These are phyloP conservation scores for Cicer cuneatum DNA, from an alignment of 306 rosid species.

Conservation along the genomic window DNA sequence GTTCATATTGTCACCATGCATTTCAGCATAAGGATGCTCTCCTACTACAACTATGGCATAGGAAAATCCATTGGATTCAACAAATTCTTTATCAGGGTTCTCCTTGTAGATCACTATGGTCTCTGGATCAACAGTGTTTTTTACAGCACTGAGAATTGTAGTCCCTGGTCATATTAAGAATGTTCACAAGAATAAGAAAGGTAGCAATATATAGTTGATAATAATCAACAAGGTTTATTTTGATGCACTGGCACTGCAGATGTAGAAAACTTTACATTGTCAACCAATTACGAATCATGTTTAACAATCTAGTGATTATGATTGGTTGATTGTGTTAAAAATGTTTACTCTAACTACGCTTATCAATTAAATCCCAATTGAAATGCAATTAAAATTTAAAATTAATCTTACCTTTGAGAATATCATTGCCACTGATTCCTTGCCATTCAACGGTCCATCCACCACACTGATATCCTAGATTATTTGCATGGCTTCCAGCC, in stretches of 20 bases:
- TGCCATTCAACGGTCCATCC: constrained; percentile 69
- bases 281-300: too few relatives aligned
- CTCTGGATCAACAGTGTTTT: constrained; percentile 47
- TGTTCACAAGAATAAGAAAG: constrained; percentile 21
- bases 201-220: neutral
- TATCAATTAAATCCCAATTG: neutral
- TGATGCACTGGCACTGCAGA: too few relatives aligned
- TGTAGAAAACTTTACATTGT: too few relatives aligned
- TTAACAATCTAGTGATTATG: neutral
- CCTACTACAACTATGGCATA: constrained; percentile 59
- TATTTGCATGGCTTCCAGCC: constrained; percentile 65
- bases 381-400: neutral
- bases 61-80: constrained; percentile 51
- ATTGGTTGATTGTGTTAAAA: neutral
- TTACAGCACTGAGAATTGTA: constrained; percentile 56
- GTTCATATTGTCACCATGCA: constrained; percentile 52
- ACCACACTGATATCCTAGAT: constrained; percentile 67
- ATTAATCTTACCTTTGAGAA: constrained; percentile 42
- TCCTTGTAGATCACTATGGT: constrained; percentile 53
- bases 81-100: constrained; percentile 52
- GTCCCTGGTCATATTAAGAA: constrained; percentile 48
- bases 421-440: constrained; percentile 58
- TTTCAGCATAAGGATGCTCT: constrained; percentile 61
- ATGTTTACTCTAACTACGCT: neutral
- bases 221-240: too few relatives aligned